Evolutionary conservation across 1,284 basidiomycete species (phyloP), one percentile per base, ranked within the genome.

Genomic region (Microbotryomycetes sp.): DNA sequence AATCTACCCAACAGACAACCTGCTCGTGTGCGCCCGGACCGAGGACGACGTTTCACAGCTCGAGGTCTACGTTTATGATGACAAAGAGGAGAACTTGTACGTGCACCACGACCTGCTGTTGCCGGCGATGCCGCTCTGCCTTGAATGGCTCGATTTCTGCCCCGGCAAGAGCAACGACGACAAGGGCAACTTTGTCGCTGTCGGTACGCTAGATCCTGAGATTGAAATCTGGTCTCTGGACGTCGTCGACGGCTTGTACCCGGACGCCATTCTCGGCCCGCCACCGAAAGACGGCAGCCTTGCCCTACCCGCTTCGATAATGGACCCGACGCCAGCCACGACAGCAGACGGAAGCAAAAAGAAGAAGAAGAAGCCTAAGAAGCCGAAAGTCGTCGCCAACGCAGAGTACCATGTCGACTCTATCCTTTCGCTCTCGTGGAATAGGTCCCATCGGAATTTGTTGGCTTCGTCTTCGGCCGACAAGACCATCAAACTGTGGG

Each of bases 221-320:
- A 97, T 99, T 70, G 96, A 99, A 76, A 92, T 99, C 70, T 98
- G 94, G 92, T 91, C 89, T 48, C 82, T 97, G 67, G 93, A 98
- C 74, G 81, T 88, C 26, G 82, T 98, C 56, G 96, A 98, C 72
- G 86, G 90, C 11, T 87, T 97, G 79, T 98, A 96, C 74, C 96
- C 96, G 0, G 84, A 89, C 67, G 86, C 87, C 60, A 85, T 99
- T 58, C 85, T 98, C 27, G 96, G 96, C 11, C 85, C 89, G 47
- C 61, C 66, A 18, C 86, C 88, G 86, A 93, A 73, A 41, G 69
- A 61, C 35, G 51, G 58, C 84, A 86, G 72, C 87, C 88, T n/a
- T 82, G 59, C n/a, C 52, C 85, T 56, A 83, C 85, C n/a, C 85
- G 88, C 72, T 78, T 85, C 3, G 27, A 66, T 67, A 47, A 56